These are phyloP conservation scores for Raddia distichophylla DNA, from an alignment of 176 grass and related monocot genomes.

Conservation along the genomic window DNA sequence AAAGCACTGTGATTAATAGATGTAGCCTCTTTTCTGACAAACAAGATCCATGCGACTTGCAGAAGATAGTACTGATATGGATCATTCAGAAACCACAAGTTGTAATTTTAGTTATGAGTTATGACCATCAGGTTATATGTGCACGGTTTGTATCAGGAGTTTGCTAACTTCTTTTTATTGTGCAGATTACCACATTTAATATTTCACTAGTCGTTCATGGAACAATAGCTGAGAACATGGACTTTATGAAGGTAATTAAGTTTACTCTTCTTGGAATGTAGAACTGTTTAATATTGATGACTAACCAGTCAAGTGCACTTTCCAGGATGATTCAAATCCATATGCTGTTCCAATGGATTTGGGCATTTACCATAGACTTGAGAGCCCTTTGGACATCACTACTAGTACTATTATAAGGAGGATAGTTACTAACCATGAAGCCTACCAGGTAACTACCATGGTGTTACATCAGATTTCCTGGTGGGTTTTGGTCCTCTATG, in stretches of 20 bases:
- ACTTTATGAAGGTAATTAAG: conserved; percentile 60
- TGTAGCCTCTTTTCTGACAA: background rate
- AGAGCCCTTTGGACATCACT: conserved; percentile 89
- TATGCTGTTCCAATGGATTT: conserved; percentile 80
- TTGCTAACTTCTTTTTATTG: conserved; percentile 18
- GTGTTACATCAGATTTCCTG: background rate
- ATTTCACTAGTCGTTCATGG: conserved; percentile 83
- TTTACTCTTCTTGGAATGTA: conserved; percentile 23
- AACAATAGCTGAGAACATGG: conserved; percentile 85
- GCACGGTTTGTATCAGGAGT: background rate
- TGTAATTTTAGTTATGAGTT: conserved; percentile 4
- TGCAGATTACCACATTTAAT: conserved; percentile 84
- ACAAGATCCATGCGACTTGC: background rate
- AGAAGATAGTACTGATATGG: background rate
- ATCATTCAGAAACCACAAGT: background rate
- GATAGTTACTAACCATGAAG: conserved; percentile 95
- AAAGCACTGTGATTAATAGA: background rate
- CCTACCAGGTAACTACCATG: conserved; percentile 70
- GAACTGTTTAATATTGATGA: conserved; percentile 13
- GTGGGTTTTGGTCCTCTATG: conserved; percentile 4
- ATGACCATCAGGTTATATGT: background rate
- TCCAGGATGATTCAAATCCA: conserved; percentile 79
- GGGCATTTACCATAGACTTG: conserved; percentile 72
- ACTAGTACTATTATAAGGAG: conserved; percentile 96
- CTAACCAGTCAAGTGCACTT: conserved; percentile 25